These are phyloP conservation scores for Yarrowia sp. DNA, from an alignment of 805 yeast species.

Conservation along the genomic window DNA sequence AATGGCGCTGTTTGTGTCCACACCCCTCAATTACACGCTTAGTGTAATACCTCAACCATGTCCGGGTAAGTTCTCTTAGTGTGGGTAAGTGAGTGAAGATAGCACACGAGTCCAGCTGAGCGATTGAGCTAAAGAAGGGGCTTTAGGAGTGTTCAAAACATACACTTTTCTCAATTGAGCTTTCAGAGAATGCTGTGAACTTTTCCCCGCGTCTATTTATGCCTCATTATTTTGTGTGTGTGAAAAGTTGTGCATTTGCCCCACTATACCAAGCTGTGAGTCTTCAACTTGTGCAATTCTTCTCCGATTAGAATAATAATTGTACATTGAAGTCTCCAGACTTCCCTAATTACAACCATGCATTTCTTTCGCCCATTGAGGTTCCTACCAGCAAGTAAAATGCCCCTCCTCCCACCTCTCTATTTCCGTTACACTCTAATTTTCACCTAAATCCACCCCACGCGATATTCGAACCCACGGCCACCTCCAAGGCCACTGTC, in stretches of 20 bases:
- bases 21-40: not conserved
- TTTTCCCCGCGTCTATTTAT: not conserved
- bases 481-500: not conserved
- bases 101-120: not conserved
- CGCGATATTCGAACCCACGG: constrained; percentile 3
- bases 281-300: not conserved
- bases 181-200: too few relatives aligned
- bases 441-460: not conserved
- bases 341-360: not conserved
- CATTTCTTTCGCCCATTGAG: not conserved
- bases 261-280: not conserved
- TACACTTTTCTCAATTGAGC: not conserved
- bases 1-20: not conserved
- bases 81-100: not conserved
- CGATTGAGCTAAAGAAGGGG: not conserved
- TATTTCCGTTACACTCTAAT: not conserved
- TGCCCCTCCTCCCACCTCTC: not conserved
- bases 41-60: not conserved
- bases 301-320: not conserved
- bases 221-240: not conserved
- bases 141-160: too few relatives aligned
- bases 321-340: not conserved
- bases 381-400: too few relatives aligned
- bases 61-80: constrained; percentile 3
- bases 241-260: too few relatives aligned